Percentiles rank a stretch among this genome's conserved stretches.
Conservation (phyloP, 164 flowering plant species). For the Aristolochia californica region DNA sequence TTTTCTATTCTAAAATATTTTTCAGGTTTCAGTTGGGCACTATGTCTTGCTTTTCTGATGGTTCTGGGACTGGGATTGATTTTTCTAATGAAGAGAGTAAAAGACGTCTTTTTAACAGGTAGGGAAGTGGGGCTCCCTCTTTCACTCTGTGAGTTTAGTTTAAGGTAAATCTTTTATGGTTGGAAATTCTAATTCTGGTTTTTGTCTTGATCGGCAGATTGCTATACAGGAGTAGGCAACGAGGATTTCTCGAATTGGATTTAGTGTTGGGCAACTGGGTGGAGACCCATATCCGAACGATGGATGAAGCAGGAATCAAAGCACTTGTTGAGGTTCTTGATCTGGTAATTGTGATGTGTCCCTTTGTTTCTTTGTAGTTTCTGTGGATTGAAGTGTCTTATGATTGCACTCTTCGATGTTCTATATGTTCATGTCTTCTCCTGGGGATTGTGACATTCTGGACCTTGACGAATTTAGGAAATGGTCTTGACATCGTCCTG, state of each 20-base stretch:
- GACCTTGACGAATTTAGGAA: too few relatives aligned
- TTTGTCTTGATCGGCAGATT: conserved; percentile 27
- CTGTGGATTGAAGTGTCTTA: not conserved
- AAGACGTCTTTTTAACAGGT: conserved; percentile 64
- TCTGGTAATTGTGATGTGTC: conserved; percentile 32
- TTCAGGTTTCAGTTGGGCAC: conserved; percentile 14
- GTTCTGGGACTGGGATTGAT: conserved; percentile 27
- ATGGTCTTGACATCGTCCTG: too few relatives aligned
- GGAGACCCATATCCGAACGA: conserved; percentile 51
- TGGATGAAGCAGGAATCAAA: conserved; percentile 64
- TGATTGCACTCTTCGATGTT: not conserved
- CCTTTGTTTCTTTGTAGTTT: not conserved
- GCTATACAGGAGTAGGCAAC: conserved; percentile 75
- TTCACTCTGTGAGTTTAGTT: too few relatives aligned
- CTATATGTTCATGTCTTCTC: not conserved
- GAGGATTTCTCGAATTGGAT: conserved; percentile 84
- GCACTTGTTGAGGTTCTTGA: conserved; percentile 72
- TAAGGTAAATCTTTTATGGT: not conserved
- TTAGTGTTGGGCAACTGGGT: conserved; percentile 87
- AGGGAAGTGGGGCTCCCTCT: too few relatives aligned
- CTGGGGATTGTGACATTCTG: too few relatives aligned
- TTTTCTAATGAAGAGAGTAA: conserved; percentile 70
- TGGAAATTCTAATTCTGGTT: not conserved
- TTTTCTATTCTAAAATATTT: not conserved
- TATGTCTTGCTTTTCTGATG: conserved; percentile 17